phyloP scores from a whole-genome alignment of 176 grass and related monocot species.

The Rhynchospora tenuis region DNA sequence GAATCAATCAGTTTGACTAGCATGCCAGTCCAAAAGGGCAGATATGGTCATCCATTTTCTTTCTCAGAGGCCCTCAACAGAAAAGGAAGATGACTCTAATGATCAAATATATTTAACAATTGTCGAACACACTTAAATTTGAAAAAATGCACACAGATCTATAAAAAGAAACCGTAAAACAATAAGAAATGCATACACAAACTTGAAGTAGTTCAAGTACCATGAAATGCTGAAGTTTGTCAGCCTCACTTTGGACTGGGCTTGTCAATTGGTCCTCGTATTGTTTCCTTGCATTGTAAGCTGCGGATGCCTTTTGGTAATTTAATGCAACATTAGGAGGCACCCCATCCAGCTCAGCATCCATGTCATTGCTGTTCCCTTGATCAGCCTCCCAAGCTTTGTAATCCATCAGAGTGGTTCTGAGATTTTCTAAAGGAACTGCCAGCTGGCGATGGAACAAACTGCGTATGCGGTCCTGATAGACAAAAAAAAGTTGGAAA shows the following conservation, averaged over 20 bases:
- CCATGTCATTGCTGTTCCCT: constrained; percentile 62
- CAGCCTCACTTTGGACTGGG: constrained; percentile 39
- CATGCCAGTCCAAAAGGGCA: neutral
- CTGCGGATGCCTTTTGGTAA: constrained; percentile 63
- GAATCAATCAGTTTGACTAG: neutral
- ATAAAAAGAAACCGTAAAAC: neutral
- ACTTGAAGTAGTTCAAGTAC: constrained; percentile 30
- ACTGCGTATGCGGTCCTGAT: constrained; percentile 49
- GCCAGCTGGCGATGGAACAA: constrained; percentile 89
- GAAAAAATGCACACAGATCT: neutral
- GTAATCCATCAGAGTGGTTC: constrained; percentile 56
- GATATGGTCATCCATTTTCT: neutral
- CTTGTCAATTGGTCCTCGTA: constrained; percentile 70
- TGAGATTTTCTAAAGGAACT: constrained; percentile 70
- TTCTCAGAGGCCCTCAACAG: neutral
- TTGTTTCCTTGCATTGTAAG: constrained; percentile 67
- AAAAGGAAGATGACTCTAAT: neutral
- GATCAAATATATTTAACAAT: neutral
- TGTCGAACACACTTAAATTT: constrained; percentile 15
- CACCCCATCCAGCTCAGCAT: constrained; percentile 56
- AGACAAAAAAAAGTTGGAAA: constrained; percentile 1
- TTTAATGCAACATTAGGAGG: constrained; percentile 56
- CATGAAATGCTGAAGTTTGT: constrained; percentile 66
- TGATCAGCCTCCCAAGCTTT: constrained; percentile 92
- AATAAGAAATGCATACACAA: neutral